Conservation (phyloP, 1,139 yeast genomes). For the Candida sanyaensis region DNA sequence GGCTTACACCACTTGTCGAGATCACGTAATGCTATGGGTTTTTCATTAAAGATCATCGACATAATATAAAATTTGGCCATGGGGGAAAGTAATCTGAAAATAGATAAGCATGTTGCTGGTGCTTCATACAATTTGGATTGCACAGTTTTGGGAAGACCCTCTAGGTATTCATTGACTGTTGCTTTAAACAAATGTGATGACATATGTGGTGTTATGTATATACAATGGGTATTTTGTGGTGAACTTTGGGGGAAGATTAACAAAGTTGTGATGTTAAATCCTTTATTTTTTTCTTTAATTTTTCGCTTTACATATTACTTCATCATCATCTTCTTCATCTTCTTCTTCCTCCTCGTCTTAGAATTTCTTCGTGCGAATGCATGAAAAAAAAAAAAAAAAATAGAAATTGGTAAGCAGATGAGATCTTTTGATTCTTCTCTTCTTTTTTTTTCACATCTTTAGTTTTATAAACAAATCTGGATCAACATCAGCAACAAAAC, state of each 20-base stretch:
- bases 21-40: constrained; percentile 66
- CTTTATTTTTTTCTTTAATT: neutral
- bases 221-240: neutral
- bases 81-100: constrained; percentile 83
- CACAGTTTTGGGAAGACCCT: constrained; percentile 82
- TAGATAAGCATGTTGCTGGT: constrained; percentile 94
- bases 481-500: neutral
- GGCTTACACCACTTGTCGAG: constrained; percentile 78
- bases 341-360: neutral
- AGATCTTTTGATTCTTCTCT: constrained; percentile 6
- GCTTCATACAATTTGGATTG: constrained; percentile 72
- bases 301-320: neutral
- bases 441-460: neutral
- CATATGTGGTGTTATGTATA: constrained; percentile 17
- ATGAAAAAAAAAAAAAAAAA: constrained; percentile 1
- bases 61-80: constrained; percentile 86
- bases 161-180: constrained; percentile 87
- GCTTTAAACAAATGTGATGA: constrained; percentile 57
- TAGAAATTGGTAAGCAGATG: constrained; percentile 7
- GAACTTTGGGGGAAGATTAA: neutral
- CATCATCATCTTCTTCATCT: no score
- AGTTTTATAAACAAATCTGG: neutral
- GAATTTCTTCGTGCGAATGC: neutral
- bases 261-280: no score
- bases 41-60: constrained; percentile 83